These are phyloP conservation scores for Oryza glumipatula DNA, from an alignment of 176 grass and related monocot species.

Conservation along the genomic window DNA sequence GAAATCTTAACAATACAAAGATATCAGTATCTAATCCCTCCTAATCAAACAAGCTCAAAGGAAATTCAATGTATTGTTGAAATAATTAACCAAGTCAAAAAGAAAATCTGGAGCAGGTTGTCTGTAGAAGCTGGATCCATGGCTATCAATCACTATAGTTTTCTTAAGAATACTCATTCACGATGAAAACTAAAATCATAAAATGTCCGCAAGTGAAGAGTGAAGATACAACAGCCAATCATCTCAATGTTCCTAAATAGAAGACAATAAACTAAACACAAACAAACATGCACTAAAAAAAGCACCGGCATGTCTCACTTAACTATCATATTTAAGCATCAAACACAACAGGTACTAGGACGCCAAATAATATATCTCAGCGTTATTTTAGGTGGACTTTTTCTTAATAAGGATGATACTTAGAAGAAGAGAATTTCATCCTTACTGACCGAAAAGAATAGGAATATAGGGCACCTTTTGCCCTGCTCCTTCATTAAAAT, in stretches of 20 bases:
- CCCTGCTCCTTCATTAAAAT: slow-evolving; percentile 51
- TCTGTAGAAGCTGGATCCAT: not conserved
- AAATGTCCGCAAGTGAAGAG: not conserved
- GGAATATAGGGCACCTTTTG: slow-evolving; percentile 72
- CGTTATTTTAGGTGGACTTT: slow-evolving; percentile 7
- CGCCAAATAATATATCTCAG: not conserved
- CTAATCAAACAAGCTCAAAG: not conserved
- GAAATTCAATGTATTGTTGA: not conserved
- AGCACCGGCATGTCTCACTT: slow-evolving; percentile 10
- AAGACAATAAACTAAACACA: not conserved
- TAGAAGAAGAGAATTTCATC: slow-evolving; percentile 30
- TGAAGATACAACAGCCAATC: not conserved
- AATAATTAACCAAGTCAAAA: slow-evolving; percentile 6
- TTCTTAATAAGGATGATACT: slow-evolving; percentile 26
- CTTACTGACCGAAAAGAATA: slow-evolving; percentile 87
- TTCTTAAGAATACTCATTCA: not conserved
- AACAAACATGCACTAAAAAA: slow-evolving; percentile 13
- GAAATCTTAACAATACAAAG: not conserved
- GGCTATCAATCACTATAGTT: not conserved
- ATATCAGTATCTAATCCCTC: not conserved
- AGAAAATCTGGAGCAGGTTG: not conserved
- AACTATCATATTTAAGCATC: slow-evolving; percentile 26
- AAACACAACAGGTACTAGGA: slow-evolving; percentile 2
- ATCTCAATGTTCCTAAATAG: not conserved
- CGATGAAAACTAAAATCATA: not conserved